phyloP scores from a whole-genome alignment of 371 early-diverging fungal species.

The Mortierella sp. region DNA sequence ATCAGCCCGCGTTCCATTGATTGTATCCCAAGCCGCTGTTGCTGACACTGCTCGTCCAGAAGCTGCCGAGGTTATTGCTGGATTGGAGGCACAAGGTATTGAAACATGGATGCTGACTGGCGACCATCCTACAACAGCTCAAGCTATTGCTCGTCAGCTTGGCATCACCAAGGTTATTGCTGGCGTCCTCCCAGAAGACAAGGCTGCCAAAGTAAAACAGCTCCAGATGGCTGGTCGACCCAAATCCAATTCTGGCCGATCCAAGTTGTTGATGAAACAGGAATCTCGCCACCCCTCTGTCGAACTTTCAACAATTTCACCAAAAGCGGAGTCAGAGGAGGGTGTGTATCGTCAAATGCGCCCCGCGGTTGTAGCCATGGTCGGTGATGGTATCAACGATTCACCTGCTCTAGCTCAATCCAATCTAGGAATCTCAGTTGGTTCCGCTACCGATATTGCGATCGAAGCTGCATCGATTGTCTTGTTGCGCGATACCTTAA shows the following conservation, averaged over 20 bases:
- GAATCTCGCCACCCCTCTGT: background rate
- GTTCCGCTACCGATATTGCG: slow-evolving; percentile 86
- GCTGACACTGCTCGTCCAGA: slow-evolving; percentile 72
- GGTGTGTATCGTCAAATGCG: slow-evolving; percentile 24
- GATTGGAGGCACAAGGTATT: slow-evolving; percentile 62
- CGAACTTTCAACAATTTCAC: background rate
- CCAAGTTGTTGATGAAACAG: slow-evolving; percentile 16
- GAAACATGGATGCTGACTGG: slow-evolving; percentile 83
- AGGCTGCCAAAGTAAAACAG: slow-evolving; percentile 73
- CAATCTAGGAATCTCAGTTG: slow-evolving; percentile 86
- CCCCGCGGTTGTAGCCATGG: slow-evolving; percentile 72
- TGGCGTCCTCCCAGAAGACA: slow-evolving; percentile 75
- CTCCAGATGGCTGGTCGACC: slow-evolving; percentile 60
- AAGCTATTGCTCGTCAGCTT: slow-evolving; percentile 69
- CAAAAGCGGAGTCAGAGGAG: background rate
- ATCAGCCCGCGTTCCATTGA: slow-evolving; percentile 56
- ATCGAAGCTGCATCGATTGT: slow-evolving; percentile 85
- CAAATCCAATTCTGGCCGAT: slow-evolving; percentile 7
- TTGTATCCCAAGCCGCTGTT: slow-evolving; percentile 67
- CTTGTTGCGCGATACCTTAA: slow-evolving; percentile 76
- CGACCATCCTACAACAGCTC: slow-evolving; percentile 71
- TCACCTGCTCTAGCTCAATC: slow-evolving; percentile 91
- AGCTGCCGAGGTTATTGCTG: slow-evolving; percentile 59
- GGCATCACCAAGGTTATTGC: slow-evolving; percentile 70
- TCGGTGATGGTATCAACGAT: slow-evolving; percentile 95